These are phyloP conservation scores for Grigorovia jiainica DNA, from an alignment of 805 yeast species.

Conservation along the genomic window DNA sequence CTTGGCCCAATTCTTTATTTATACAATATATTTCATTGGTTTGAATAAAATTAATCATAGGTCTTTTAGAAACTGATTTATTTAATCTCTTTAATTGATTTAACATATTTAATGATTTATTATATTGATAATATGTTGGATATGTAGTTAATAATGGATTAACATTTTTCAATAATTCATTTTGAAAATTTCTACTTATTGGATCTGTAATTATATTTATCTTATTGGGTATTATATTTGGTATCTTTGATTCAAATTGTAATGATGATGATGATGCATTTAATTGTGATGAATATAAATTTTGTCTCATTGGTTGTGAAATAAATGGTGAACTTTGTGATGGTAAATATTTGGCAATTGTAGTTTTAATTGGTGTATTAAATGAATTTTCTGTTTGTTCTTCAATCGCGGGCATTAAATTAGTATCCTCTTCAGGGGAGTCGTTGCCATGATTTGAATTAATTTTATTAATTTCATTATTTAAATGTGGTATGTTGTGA, in stretches of 20 bases:
- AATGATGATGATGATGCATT: too few species aligned
- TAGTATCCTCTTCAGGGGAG: conserved; percentile 3
- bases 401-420: conserved; percentile 23
- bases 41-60: conserved; percentile 27
- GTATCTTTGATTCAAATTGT: too few species aligned
- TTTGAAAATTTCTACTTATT: conserved; percentile 34
- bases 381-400: conserved; percentile 17
- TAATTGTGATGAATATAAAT: neutral
- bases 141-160: conserved; percentile 30
- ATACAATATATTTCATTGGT: conserved; percentile 30
- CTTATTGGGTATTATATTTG: too few species aligned
- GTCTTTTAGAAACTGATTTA: conserved; percentile 31
- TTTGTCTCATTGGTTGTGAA: conserved; percentile 19
- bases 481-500: neutral
- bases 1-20: conserved; percentile 53
- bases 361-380: conserved; percentile 1
- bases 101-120: conserved; percentile 29
- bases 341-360: conserved; percentile 4
- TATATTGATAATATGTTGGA: conserved; percentile 25
- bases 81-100: conserved; percentile 30
- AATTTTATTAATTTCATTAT: neutral
- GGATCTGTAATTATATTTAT: conserved; percentile 32
- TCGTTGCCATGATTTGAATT: neutral
- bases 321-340: conserved; percentile 24
- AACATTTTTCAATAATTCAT: conserved; percentile 31